Percentiles rank a stretch among this genome's conserved stretches.
Evolutionary conservation across 164 flowering plant species (phyloP).

Genomic region (Umbilicus rupestris): DNA sequence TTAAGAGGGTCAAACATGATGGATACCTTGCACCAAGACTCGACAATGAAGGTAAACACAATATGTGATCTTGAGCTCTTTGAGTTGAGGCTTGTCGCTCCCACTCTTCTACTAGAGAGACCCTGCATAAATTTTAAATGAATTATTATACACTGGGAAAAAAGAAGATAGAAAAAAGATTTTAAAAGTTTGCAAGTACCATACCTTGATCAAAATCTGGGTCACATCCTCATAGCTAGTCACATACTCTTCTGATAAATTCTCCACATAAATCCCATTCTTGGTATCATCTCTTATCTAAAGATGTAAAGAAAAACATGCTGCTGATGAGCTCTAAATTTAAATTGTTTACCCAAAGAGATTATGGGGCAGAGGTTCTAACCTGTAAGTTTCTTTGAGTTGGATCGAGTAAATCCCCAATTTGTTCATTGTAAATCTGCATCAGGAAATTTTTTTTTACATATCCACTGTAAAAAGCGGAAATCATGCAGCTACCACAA

Average conservation of each 20-base stretch:
- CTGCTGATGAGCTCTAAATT: neutral
- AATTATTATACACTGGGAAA: neutral
- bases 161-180: neutral
- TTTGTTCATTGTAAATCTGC: slow-evolving; percentile 79
- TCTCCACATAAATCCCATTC: slow-evolving; percentile 74
- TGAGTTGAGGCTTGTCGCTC: slow-evolving; percentile 77
- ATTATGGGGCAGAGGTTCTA: neutral
- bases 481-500: neutral
- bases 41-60: slow-evolving; percentile 69
- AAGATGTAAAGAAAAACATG: neutral
- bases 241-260: slow-evolving; percentile 84
- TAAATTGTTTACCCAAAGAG: neutral
- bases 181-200: neutral
- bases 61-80: slow-evolving; percentile 94
- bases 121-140: slow-evolving; percentile 45
- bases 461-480: neutral
- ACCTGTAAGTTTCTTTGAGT: slow-evolving; percentile 83
- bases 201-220: slow-evolving; percentile 86
- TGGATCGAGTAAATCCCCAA: slow-evolving; percentile 91
- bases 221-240: slow-evolving; percentile 65
- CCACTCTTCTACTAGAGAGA: slow-evolving; percentile 84
- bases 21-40: slow-evolving; percentile 94
- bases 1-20: neutral
- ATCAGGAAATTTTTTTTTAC: slow-evolving; percentile 1
- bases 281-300: slow-evolving; percentile 86